Conservation (phyloP, 371 early-diverging fungal species). For the Funneliformis caledonium region DNA sequence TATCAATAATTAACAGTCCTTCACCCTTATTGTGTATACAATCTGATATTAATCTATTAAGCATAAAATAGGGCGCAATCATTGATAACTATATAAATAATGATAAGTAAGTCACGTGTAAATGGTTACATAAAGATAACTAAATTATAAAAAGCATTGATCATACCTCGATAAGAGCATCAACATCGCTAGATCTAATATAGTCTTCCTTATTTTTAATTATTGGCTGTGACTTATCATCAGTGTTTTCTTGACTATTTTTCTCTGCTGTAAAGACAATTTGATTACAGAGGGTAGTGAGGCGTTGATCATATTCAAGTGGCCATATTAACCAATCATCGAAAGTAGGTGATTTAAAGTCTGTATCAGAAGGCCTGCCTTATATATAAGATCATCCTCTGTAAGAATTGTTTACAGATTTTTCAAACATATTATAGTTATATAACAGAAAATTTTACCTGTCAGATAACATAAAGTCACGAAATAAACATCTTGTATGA, state of each 20-base stretch:
- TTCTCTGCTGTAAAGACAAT: slow-evolving; percentile 2
- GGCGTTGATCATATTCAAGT: slow-evolving; percentile 10
- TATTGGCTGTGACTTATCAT: neutral
- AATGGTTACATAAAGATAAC: neutral
- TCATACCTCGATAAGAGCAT: slow-evolving; percentile 20
- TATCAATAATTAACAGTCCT: slow-evolving; percentile 16
- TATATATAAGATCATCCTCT: neutral
- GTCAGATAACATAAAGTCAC: slow-evolving; percentile 28
- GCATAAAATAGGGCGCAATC: slow-evolving; percentile 20
- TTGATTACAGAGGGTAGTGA: slow-evolving; percentile 34
- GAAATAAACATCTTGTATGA: slow-evolving; percentile 12
- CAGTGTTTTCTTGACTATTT: neutral
- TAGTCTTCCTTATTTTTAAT: neutral
- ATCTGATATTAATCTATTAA: slow-evolving; percentile 10
- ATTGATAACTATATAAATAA: slow-evolving; percentile 22
- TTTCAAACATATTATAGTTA: neutral
- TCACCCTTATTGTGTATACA: slow-evolving; percentile 33
- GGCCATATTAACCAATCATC: slow-evolving; percentile 28
- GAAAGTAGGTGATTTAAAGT: slow-evolving; percentile 22
- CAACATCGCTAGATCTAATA: neutral
- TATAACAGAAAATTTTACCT: neutral
- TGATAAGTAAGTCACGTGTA: neutral
- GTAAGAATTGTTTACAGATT: neutral
- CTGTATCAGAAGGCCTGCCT: neutral
- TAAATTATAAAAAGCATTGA: neutral